These are phyloP conservation scores for Cryptococcus jaspeensis DNA, from an alignment of 1,284 basidiomycete species.

Conservation along the genomic window DNA sequence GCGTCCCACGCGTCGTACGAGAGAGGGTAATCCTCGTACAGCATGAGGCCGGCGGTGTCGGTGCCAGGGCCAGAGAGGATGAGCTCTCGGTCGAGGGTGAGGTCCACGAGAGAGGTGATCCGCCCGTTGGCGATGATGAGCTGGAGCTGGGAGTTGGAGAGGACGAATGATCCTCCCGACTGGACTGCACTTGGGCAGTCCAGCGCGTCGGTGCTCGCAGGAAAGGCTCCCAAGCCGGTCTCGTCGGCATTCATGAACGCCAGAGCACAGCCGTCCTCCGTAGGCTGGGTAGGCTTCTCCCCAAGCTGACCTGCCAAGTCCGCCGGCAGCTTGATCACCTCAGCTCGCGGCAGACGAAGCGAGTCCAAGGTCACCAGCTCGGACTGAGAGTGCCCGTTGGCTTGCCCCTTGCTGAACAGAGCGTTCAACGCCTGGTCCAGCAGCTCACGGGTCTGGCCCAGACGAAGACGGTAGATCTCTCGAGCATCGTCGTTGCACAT, in stretches of 20 bases:
- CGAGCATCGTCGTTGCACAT: conserved; percentile 55
- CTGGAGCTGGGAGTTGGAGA: conserved; percentile 9
- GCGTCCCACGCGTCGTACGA: conserved; percentile 62
- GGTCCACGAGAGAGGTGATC: conserved; percentile 73
- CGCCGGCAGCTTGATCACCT: conserved; percentile 73
- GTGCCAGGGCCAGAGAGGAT: conserved; percentile 67
- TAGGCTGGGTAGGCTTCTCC: too few species aligned
- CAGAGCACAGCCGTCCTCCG: background rate
- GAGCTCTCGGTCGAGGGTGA: conserved; percentile 70
- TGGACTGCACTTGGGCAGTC: background rate
- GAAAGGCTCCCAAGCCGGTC: conserved; percentile 4
- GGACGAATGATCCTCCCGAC: conserved; percentile 2
- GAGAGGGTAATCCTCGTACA: conserved; percentile 72
- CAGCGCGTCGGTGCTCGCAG: background rate
- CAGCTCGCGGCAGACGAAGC: background rate
- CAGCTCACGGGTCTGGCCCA: too few species aligned
- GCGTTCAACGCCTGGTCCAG: too few species aligned
- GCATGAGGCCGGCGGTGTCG: conserved; percentile 76
- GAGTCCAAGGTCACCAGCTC: conserved; percentile 77
- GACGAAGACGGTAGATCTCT: too few species aligned
- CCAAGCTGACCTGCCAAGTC: too few species aligned
- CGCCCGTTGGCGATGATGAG: conserved; percentile 72
- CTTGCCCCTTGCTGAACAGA: too few species aligned
- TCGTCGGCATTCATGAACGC: conserved; percentile 3
- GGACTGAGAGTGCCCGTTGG: conserved; percentile 69